Base-by-base conservation (phyloP, 805 yeast genomes). In the Ogataea pignaliae region DNA sequence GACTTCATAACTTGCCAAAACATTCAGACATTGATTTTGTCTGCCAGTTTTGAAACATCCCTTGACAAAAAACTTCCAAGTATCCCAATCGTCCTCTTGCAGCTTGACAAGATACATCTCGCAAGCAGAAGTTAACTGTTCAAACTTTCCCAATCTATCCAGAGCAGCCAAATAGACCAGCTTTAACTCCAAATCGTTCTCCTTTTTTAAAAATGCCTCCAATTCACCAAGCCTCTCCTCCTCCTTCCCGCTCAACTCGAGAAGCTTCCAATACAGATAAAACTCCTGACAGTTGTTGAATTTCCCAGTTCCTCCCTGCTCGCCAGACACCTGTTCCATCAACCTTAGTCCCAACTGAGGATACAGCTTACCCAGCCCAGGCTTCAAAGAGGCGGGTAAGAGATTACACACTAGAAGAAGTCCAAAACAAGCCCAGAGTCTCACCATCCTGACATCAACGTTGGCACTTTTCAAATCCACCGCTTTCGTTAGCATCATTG, bases 71-170 rank as follows among this genome's bases (percentile, higher is more conserved):
- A 70, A 65, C 51, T 79, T 76, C 87, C 95, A 88, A 33, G 88
- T 78, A 44, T 78, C 76, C 70, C 79, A 90, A 60, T 89, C 96
- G 60, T 90, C 88, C 43, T 85, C 73, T 10, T 70, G 60, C 18
- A 73, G 64, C 3, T 64, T 67, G 14, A 72, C 65, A 30, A 88
- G 59, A 12, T 78, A 68, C 3, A 54, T 46, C 5, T 57, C 35
- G 37, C 79, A 64, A 46, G 66, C 65, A 0, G 68, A 60, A 48
- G 55, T 69, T 12, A 88, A 61, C 11, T 55, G 47, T 0, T 65
- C 64, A 76, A 79, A 79, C 3, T 70, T 52, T 41, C 72, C 65
- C 8, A 63, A 29, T 13, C 62, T 54, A 7, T 68, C 61, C 33
- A 86, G 65, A 1, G 74, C 65, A 2, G 76, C 76, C 14, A 83